Conservation (phyloP, 1,284 basidiomycete genomes). For the Jaminaea rosea region DNA sequence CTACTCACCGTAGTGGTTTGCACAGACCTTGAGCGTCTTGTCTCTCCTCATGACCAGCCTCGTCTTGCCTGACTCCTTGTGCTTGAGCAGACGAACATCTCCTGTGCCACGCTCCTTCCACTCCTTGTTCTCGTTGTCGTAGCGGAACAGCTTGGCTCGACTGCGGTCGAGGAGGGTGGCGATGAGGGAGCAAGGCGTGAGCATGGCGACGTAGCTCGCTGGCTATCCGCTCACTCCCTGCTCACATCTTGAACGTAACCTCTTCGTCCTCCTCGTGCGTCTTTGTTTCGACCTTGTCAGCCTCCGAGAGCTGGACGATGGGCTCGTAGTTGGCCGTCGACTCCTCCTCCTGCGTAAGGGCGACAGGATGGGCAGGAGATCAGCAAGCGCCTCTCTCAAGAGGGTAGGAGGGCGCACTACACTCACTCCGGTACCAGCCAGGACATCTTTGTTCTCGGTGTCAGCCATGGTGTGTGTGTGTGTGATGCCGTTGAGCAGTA, state of each 20-base stretch:
- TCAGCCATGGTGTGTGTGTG: slow-evolving; percentile 2
- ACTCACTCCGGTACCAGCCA: slow-evolving; percentile 1
- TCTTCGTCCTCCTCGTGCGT: slow-evolving; percentile 93
- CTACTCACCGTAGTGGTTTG: slow-evolving; percentile 84
- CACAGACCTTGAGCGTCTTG: slow-evolving; percentile 99
- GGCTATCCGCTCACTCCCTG: slow-evolving; percentile 13
- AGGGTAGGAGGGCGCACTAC: background rate
- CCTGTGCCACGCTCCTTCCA: slow-evolving; percentile 80
- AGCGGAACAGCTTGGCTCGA: slow-evolving; percentile 98
- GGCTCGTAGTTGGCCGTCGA: slow-evolving; percentile 88
- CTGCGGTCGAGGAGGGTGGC: slow-evolving; percentile 51
- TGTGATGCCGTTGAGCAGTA: background rate
- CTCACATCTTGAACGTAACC: slow-evolving; percentile 90
- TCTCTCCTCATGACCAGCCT: slow-evolving; percentile 98
- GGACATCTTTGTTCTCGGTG: slow-evolving; percentile 3
- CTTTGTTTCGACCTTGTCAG: slow-evolving; percentile 73
- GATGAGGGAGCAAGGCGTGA: background rate
- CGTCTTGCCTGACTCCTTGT: slow-evolving; percentile 79
- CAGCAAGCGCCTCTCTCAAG: background rate
- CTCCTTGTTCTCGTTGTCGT: slow-evolving; percentile 68
- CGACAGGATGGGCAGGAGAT: background rate
- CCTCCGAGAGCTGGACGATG: slow-evolving; percentile 87
- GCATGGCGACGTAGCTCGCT: background rate
- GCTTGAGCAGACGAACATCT: slow-evolving; percentile 51
- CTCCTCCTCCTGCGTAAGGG: slow-evolving; percentile 54